phyloP scores from a whole-genome alignment of 2,329 filamentous ascomycete genomes.

The Phoma sp. region DNA sequence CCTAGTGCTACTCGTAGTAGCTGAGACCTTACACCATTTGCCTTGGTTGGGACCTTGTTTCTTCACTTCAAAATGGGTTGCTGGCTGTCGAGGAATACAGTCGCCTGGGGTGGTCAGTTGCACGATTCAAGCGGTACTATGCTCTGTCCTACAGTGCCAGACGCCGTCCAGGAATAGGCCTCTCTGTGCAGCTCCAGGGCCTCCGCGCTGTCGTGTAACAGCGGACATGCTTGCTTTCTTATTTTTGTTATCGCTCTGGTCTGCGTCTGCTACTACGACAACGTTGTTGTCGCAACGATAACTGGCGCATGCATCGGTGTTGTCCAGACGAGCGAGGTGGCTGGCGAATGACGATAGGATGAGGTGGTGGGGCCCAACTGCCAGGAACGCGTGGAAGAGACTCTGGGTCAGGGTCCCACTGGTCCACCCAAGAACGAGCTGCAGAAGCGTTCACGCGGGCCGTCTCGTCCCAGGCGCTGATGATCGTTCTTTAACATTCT shows the following conservation, averaged over 20 bases:
- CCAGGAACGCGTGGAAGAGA: no score
- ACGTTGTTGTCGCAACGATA: not conserved
- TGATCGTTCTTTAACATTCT: not conserved
- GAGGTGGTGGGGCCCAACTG: slow-evolving; percentile 1
- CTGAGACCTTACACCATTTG: slow-evolving; percentile 53
- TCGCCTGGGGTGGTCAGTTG: slow-evolving; percentile 53
- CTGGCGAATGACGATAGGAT: not conserved
- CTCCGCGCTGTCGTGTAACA: slow-evolving; percentile 12
- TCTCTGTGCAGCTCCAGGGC: slow-evolving; percentile 19
- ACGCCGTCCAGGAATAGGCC: slow-evolving; percentile 35
- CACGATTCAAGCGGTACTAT: not conserved
- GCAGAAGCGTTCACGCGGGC: slow-evolving; percentile 4
- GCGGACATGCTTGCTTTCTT: slow-evolving; percentile 34
- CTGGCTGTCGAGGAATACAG: slow-evolving; percentile 62
- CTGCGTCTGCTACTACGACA: not conserved
- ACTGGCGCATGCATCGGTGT: not conserved
- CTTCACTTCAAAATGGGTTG: slow-evolving; percentile 63
- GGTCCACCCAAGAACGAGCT: slow-evolving; percentile 5
- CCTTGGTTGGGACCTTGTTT: slow-evolving; percentile 65
- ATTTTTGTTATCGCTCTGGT: no score
- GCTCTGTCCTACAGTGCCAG: slow-evolving; percentile 36
- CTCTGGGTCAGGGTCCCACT: slow-evolving; percentile 3
- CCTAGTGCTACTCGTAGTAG: not conserved
- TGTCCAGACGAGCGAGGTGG: slow-evolving; percentile 1
- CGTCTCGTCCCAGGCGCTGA: not conserved